Percentiles rank a stretch among this genome's conserved stretches.
Conservation (phyloP, 768 basidiomycete genomes). For the Saitozyma sp. region DNA sequence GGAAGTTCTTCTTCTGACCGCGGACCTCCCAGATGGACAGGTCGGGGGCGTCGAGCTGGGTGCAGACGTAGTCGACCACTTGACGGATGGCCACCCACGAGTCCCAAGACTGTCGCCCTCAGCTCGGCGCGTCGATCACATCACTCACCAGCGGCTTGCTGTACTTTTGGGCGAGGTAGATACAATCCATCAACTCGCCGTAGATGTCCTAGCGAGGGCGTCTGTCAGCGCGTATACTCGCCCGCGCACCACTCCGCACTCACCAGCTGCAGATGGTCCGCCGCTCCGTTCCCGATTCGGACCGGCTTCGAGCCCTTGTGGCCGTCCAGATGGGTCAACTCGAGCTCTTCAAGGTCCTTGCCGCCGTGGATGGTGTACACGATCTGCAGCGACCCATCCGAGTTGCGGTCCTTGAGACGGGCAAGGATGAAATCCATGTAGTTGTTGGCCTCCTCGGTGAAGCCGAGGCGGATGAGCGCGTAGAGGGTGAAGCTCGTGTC, state of each 20-base stretch:
- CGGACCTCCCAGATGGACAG: conserved; percentile 78
- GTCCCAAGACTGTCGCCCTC: conserved; percentile 43
- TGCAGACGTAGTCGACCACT: conserved; percentile 63
- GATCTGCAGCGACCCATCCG: conserved; percentile 89
- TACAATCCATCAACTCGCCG: conserved; percentile 91
- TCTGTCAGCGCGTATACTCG: conserved; percentile 7
- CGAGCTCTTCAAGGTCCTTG: conserved; percentile 75
- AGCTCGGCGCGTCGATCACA: not conserved
- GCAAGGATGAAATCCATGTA: conserved; percentile 91
- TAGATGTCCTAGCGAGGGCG: conserved; percentile 75
- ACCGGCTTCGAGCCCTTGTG: conserved; percentile 54
- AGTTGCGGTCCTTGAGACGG: conserved; percentile 71
- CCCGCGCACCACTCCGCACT: conserved; percentile 14
- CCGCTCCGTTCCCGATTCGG: conserved; percentile 89
- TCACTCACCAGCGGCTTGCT: conserved; percentile 58
- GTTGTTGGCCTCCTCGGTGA: conserved; percentile 76
- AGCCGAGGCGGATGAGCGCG: conserved; percentile 87
- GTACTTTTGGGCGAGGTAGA: conserved; percentile 89
- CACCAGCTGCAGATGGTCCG: conserved; percentile 86
- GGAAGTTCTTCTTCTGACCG: conserved; percentile 78
- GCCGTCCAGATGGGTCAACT: conserved; percentile 79
- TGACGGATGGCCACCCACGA: conserved; percentile 53
- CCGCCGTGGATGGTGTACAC: conserved; percentile 84
- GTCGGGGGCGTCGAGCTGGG: conserved; percentile 71
- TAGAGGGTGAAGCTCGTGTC: conserved; percentile 95